phyloP scores from a whole-genome alignment of 805 yeast species.

The Candida andamanensis region DNA sequence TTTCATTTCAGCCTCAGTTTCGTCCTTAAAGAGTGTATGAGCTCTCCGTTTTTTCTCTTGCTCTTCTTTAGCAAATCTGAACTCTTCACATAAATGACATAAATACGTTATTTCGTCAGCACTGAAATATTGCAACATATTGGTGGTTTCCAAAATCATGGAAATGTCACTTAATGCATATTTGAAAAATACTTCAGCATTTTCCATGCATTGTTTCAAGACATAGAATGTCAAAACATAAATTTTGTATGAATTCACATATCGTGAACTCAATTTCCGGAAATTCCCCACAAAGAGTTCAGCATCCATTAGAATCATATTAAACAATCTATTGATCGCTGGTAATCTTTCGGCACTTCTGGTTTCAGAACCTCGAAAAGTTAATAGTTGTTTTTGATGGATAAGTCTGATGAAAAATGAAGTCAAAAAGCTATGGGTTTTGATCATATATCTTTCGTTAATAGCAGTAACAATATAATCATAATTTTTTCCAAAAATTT shows the following conservation, averaged over 20 bases:
- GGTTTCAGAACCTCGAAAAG: slow-evolving; percentile 15
- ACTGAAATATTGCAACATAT: slow-evolving; percentile 33
- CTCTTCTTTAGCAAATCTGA: slow-evolving; percentile 31
- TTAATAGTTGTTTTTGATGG: slow-evolving; percentile 31
- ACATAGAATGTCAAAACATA: slow-evolving; percentile 39
- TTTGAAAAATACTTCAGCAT: slow-evolving; percentile 32
- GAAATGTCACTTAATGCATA: slow-evolving; percentile 21
- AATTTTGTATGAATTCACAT: slow-evolving; percentile 36
- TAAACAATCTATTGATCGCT: slow-evolving; percentile 28
- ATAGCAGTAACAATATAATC: slow-evolving; percentile 33
- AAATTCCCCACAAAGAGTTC: slow-evolving; percentile 41
- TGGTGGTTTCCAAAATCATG: slow-evolving; percentile 33
- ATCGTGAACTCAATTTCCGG: slow-evolving; percentile 29
- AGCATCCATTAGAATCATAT: slow-evolving; percentile 30
- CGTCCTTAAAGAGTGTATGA: slow-evolving; percentile 3
- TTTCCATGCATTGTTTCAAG: slow-evolving; percentile 36
- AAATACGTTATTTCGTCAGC: slow-evolving; percentile 31
- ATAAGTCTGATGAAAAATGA: slow-evolving; percentile 36
- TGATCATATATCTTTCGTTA: slow-evolving; percentile 36
- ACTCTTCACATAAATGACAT: slow-evolving; percentile 35
- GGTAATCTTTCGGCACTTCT: slow-evolving; percentile 19
- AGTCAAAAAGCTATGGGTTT: slow-evolving; percentile 34
- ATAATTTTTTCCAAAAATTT: slow-evolving; percentile 35
- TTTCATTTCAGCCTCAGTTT: background rate
- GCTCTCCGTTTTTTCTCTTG: slow-evolving; percentile 12